Evolutionary conservation across 139 green algal species (phyloP).

Genomic region (Mychonastes homosphaera): DNA sequence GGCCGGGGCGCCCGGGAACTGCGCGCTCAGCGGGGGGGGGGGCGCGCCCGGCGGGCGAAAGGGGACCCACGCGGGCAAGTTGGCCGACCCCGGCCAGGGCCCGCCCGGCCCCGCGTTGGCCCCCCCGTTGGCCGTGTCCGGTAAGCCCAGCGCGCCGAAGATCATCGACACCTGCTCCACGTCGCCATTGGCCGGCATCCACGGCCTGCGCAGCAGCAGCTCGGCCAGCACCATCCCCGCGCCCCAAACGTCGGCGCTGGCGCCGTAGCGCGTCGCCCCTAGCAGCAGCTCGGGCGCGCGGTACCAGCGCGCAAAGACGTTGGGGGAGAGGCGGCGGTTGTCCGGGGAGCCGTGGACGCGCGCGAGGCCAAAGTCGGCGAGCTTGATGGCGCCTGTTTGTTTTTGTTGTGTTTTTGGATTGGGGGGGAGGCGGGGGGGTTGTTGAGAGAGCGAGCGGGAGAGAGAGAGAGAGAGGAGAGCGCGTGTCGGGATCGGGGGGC

Average conservation of each 20-base stretch:
- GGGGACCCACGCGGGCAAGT: not conserved
- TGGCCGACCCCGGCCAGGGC: not conserved
- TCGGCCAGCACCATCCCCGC: conserved; percentile 49
- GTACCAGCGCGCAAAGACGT: conserved; percentile 92
- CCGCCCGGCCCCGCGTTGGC: not conserved
- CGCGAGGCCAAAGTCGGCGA: conserved; percentile 83
- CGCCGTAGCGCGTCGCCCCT: conserved; percentile 59
- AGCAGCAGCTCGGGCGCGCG: conserved; percentile 81
- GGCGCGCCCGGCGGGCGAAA: not conserved
- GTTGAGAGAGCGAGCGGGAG: too few species aligned
- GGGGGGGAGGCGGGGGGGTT: too few species aligned
- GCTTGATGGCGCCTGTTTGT: conserved; percentile 68
- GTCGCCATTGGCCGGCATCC: conserved; percentile 66
- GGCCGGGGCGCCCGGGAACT: conserved; percentile 30
- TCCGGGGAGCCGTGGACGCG: conserved; percentile 58
- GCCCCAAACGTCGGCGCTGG: conserved; percentile 79
- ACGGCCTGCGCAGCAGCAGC: conserved; percentile 61
- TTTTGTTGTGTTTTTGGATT: too few species aligned
- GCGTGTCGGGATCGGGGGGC: too few species aligned
- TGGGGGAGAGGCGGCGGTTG: conserved; percentile 8
- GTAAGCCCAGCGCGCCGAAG: conserved; percentile 65
- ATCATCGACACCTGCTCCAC: conserved; percentile 76
- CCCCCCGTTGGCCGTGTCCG: conserved; percentile 43
- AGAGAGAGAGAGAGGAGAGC: too few species aligned
- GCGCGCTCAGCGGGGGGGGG: conserved; percentile 31